Percentiles rank a stretch among this genome's conserved stretches.
Evolutionary conservation across 139 green algal genomes (phyloP).

Genomic region (Chlamydomonas incerta): DNA sequence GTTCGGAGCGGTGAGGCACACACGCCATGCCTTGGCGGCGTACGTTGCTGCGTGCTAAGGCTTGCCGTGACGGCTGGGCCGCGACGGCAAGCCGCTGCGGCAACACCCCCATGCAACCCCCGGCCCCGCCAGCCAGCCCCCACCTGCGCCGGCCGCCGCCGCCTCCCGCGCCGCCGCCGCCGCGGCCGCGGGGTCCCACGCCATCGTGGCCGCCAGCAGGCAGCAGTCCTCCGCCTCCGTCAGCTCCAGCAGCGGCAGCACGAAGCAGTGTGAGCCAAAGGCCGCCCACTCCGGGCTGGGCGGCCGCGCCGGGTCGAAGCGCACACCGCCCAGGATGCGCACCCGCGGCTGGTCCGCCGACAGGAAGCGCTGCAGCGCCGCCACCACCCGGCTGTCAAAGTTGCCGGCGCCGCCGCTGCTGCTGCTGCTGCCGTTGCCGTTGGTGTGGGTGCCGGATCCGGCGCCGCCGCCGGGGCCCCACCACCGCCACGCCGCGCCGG

Average conservation of each 20-base stretch:
- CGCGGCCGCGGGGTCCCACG: slow-evolving; percentile 67
- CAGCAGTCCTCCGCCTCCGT: slow-evolving; percentile 59
- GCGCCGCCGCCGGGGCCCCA: slow-evolving; percentile 60
- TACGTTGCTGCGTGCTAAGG: too few relatives aligned
- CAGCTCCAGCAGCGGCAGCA: slow-evolving; percentile 85
- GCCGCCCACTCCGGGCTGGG: slow-evolving; percentile 47
- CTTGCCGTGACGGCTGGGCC: too few relatives aligned
- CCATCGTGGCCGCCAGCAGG: slow-evolving; percentile 78
- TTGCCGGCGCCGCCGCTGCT: too few relatives aligned
- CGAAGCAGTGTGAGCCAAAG: slow-evolving; percentile 86
- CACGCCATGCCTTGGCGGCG: too few relatives aligned
- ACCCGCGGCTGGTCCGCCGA: slow-evolving; percentile 63
- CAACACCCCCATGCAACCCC: too few relatives aligned
- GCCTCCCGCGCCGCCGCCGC: not conserved
- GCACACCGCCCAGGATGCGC: slow-evolving; percentile 74
- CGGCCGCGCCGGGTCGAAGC: slow-evolving; percentile 51
- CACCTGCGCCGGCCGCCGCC: not conserved
- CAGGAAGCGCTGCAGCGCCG: slow-evolving; percentile 80
- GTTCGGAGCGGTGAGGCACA: too few relatives aligned
- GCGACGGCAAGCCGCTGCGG: too few relatives aligned
- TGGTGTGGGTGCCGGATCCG: too few relatives aligned
- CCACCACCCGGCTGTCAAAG: slow-evolving; percentile 58
- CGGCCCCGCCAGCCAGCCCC: not conserved
- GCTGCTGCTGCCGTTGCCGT: too few relatives aligned
- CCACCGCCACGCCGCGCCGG: slow-evolving; percentile 87